A percentile compares a stretch with the other conserved stretches of the same genome.
These are phyloP conservation scores for Pleurotus giganteus DNA, from an alignment of 768 basidiomycete species.

Conservation along the genomic window DNA sequence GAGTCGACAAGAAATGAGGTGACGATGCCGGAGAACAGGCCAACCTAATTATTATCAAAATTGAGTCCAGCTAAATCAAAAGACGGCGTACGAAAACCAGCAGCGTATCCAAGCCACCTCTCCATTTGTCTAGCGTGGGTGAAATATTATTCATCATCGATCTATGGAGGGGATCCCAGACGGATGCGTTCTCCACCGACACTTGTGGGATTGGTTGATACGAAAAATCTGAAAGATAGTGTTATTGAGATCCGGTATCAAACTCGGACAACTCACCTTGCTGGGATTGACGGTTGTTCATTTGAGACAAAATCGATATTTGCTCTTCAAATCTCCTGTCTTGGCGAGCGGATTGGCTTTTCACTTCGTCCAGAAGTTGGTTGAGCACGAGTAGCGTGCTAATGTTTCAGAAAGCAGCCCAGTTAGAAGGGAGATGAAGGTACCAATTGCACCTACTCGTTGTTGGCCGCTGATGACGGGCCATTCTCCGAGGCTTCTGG, in stretches of 20 bases:
- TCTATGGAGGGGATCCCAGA: constrained; percentile 13
- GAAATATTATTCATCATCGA: constrained; percentile 12
- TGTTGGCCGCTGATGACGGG: no score
- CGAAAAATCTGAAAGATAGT: not conserved
- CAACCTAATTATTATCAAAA: not conserved
- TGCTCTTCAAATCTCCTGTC: not conserved
- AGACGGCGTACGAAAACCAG: constrained; percentile 12
- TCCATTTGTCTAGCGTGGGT: constrained; percentile 15
- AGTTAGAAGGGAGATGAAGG: no score
- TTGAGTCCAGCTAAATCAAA: not conserved
- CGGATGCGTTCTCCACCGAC: constrained; percentile 3
- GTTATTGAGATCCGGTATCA: not conserved
- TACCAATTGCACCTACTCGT: no score
- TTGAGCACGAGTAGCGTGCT: not conserved
- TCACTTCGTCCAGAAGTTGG: not conserved
- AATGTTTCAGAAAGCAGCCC: no score
- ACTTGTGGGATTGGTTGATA: not conserved
- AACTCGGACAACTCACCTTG: not conserved
- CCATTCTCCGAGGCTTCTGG: no score
- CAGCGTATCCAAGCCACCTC: constrained; percentile 15
- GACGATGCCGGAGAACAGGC: constrained; percentile 1
- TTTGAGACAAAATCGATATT: not conserved
- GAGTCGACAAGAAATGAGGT: not conserved
- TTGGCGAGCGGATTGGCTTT: not conserved
- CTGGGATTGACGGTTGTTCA: not conserved